phyloP scores from a whole-genome alignment of 352 stramenopile species.

The Phytophthora hibernalis region DNA sequence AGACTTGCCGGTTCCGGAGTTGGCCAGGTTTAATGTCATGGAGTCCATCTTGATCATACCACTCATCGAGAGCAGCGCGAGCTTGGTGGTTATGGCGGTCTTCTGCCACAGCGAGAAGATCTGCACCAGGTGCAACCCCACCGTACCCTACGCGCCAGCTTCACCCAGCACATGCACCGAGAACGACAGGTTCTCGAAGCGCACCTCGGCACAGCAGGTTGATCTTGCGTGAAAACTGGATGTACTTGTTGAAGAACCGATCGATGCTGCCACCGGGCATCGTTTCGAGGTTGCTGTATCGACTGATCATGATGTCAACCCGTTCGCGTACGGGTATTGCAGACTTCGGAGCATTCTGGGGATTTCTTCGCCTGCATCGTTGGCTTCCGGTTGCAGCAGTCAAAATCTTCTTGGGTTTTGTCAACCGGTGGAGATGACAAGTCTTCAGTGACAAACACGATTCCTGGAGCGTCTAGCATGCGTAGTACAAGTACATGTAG shows the following conservation, averaged over 20 bases:
- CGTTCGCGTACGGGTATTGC: constrained; percentile 63
- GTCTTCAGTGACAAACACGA: too few relatives aligned
- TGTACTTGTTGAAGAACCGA: constrained; percentile 80
- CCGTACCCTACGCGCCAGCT: constrained; percentile 47
- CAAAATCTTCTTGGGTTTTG: neutral
- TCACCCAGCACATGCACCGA: constrained; percentile 51
- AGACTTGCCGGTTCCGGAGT: constrained; percentile 63
- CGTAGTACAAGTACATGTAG: too few relatives aligned
- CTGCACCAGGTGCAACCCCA: constrained; percentile 55
- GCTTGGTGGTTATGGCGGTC: constrained; percentile 42
- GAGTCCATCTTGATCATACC: constrained; percentile 69
- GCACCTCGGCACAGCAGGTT: constrained; percentile 56
- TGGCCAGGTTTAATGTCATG: constrained; percentile 47
- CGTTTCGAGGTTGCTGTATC: constrained; percentile 58
- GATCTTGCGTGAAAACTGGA: constrained; percentile 63
- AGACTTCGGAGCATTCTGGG: constrained; percentile 44
- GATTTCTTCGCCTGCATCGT: neutral
- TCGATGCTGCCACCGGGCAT: constrained; percentile 70
- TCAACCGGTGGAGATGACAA: neutral
- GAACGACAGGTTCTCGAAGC: constrained; percentile 72
- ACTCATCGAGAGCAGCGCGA: constrained; percentile 66
- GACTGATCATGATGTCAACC: constrained; percentile 45
- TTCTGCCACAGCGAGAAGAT: constrained; percentile 64
- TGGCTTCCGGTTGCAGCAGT: neutral
- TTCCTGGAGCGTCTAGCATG: too few relatives aligned